These are phyloP conservation scores for Dictyostelium discoideum DNA, from an alignment of 78 protist species.

Conservation along the genomic window dicty_2.7 NC_007089.4:2379501-2380000, in stretches of 20 bases:
- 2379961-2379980: not conserved
- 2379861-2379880: not conserved
- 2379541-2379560: not conserved
- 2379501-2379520: not conserved
- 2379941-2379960: not conserved
- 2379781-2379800: not conserved
- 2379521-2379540: not conserved
- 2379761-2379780: not conserved
- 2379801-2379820: not conserved
- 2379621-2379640: not conserved
- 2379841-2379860: not conserved
- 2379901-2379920: not conserved
- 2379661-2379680: not conserved
- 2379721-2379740: not conserved
- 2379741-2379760: not conserved
- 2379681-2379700: not conserved
- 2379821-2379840: too few species aligned
- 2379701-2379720: not conserved
- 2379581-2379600: not conserved
- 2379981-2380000: constrained; percentile 17
- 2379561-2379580: not conserved
- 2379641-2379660: not conserved
- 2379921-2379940: not conserved
- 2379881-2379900: not conserved
- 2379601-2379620: not conserved